Evolutionary conservation across 768 basidiomycete genomes (phyloP).

Genomic region (Suillus clintonianus): DNA sequence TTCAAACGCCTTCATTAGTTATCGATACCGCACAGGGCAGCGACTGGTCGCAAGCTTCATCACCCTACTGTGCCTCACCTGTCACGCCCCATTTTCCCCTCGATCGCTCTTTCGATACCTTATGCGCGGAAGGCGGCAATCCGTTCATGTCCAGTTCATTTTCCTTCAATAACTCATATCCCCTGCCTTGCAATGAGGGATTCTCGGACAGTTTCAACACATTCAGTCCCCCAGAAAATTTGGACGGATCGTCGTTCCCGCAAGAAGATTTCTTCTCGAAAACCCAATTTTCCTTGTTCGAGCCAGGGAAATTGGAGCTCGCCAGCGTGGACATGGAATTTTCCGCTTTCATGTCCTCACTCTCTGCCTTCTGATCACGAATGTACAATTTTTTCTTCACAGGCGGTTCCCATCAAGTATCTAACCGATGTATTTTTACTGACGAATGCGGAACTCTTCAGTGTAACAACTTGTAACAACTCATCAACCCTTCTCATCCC

Average conservation of each 20-base stretch:
- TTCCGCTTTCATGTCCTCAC: slow-evolving; percentile 32
- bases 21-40: slow-evolving; percentile 40
- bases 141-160: slow-evolving; percentile 21
- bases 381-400: slow-evolving; percentile 3
- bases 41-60: slow-evolving; percentile 46
- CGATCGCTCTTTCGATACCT: slow-evolving; percentile 26
- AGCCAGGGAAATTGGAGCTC: slow-evolving; percentile 22
- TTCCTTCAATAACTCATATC: slow-evolving; percentile 13
- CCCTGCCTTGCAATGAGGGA: slow-evolving; percentile 16
- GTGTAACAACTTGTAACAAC: slow-evolving; percentile 1
- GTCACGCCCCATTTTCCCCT: slow-evolving; percentile 42
- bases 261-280: slow-evolving; percentile 29
- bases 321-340: slow-evolving; percentile 24
- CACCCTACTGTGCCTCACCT: slow-evolving; percentile 47
- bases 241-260: slow-evolving; percentile 12
- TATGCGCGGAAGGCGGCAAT: slow-evolving; percentile 19
- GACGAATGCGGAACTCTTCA: slow-evolving; percentile 15
- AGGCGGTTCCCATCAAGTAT: slow-evolving; percentile 13
- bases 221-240: slow-evolving; percentile 13
- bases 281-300: slow-evolving; percentile 25
- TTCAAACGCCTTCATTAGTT: slow-evolving; percentile 35
- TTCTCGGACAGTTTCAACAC: slow-evolving; percentile 22
- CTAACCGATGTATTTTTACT: slow-evolving; percentile 30
- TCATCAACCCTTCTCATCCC: neutral
- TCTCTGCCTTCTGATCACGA: slow-evolving; percentile 30